These are phyloP conservation scores for Bryoerythrophyllum caledonicum DNA, from an alignment of 225 moss, liverwort and hornwort genomes.

Conservation along the genomic window DNA sequence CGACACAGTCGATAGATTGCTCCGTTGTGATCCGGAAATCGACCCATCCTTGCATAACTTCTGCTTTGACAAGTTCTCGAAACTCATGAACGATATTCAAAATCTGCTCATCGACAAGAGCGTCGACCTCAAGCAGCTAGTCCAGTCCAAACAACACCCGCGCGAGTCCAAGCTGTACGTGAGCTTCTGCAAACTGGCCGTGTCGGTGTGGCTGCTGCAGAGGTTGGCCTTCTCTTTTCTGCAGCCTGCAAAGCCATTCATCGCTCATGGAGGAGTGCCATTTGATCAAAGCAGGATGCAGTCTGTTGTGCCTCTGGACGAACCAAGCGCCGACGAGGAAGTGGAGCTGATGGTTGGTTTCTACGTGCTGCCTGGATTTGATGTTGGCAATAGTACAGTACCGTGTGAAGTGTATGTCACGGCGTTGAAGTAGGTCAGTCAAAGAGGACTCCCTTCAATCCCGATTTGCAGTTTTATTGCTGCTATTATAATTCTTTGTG, in stretches of 20 bases:
- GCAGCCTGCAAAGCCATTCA: not conserved
- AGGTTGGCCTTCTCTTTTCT: constrained; percentile 25
- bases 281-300: constrained; percentile 20
- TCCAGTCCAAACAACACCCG: not conserved
- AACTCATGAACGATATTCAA: not conserved
- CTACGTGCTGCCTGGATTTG: constrained; percentile 24
- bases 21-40: not conserved
- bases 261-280: not conserved
- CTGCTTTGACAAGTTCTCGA: constrained; percentile 12
- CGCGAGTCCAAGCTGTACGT: constrained; percentile 14
- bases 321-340: constrained; percentile 21
- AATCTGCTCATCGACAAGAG: not conserved
- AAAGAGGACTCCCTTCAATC: not conserved
- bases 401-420: constrained; percentile 29
- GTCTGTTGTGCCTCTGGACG: constrained; percentile 31
- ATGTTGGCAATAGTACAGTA: constrained; percentile 20
- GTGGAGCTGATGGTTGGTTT: constrained; percentile 19
- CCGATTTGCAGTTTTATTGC: constrained; percentile 2
- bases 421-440: not conserved
- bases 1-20: constrained; percentile 19
- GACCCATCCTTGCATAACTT: constrained; percentile 15
- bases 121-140: not conserved
- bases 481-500: not conserved
- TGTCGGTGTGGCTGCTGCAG: constrained; percentile 33
- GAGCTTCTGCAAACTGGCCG: constrained; percentile 32